A percentile compares a stretch with the other conserved stretches of the same genome.
Conservation (phyloP, 2,329 filamentous ascomycete genomes). For the Dactylellina leptospora region DNA sequence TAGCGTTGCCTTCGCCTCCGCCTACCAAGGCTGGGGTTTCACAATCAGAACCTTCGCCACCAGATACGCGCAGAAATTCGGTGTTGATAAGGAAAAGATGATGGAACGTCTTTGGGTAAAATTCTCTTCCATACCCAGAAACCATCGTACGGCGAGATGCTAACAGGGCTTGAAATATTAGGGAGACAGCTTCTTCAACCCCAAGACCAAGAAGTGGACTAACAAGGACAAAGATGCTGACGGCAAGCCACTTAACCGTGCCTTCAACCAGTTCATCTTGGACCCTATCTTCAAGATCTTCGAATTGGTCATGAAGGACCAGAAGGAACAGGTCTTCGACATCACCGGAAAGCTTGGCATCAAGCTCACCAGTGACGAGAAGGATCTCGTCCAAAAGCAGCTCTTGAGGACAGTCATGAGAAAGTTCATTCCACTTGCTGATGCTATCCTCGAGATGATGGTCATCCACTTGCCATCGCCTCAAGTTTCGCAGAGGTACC, state of each 20-base stretch:
- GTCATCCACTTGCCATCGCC: slow-evolving; percentile 98
- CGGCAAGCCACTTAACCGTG: slow-evolving; percentile 91
- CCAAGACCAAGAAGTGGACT: slow-evolving; percentile 99
- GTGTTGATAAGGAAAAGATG: slow-evolving; percentile 99
- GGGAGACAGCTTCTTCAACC: slow-evolving; percentile 99
- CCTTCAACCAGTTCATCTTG: slow-evolving; percentile 99
- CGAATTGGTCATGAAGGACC: slow-evolving; percentile 81
- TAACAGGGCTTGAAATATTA: slow-evolving; percentile 57
- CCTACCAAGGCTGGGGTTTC: slow-evolving; percentile 99
- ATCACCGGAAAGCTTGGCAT: slow-evolving; percentile 93
- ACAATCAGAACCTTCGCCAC: slow-evolving; percentile 96
- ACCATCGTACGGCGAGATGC: neutral
- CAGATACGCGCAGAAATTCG: slow-evolving; percentile 99
- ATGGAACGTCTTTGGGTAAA: slow-evolving; percentile 98
- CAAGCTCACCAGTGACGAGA: slow-evolving; percentile 87
- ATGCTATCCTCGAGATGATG: slow-evolving; percentile 99
- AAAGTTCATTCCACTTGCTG: slow-evolving; percentile 97
- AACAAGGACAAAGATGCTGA: slow-evolving; percentile 78
- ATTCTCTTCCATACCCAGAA: slow-evolving; percentile 59
- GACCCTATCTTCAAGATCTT: slow-evolving; percentile 69
- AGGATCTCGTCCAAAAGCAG: slow-evolving; percentile 93
- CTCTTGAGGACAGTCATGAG: slow-evolving; percentile 98
- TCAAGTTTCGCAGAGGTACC: slow-evolving; percentile 94
- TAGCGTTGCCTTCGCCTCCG: slow-evolving; percentile 98
- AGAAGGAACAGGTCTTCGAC: slow-evolving; percentile 79